These are phyloP conservation scores for Candida pseudoviswanathii DNA, from an alignment of 1,139 yeast genomes.

Conservation along the genomic window DNA sequence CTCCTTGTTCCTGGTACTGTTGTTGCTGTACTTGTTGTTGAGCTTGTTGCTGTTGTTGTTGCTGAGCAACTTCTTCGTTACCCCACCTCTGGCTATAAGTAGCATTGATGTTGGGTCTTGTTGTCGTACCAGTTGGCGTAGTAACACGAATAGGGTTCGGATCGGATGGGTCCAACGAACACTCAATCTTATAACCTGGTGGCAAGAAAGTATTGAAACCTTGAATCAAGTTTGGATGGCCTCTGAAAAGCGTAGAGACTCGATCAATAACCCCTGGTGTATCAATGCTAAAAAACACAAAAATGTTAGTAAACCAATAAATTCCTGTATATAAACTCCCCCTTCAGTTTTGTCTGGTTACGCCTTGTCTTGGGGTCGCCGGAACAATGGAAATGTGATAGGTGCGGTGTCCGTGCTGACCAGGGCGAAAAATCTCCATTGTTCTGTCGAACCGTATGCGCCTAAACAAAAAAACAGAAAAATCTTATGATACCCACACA, in stretches of 20 bases:
- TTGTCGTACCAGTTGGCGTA: conserved; percentile 90
- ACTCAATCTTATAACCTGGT: conserved; percentile 93
- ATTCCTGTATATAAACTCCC: background rate
- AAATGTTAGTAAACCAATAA: conserved; percentile 9
- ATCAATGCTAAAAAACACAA: conserved; percentile 58
- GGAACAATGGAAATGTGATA: conserved; percentile 1
- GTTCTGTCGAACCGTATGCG: background rate
- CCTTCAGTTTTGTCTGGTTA: background rate
- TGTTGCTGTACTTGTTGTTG: conserved; percentile 17
- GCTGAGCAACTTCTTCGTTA: conserved; percentile 14
- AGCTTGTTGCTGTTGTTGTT: conserved; percentile 20
- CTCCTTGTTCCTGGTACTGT: conserved; percentile 21
- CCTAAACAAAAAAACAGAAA: background rate
- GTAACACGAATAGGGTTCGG: conserved; percentile 93
- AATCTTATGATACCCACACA: conserved; percentile 22
- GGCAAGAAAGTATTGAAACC: conserved; percentile 98
- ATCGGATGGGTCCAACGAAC: conserved; percentile 86
- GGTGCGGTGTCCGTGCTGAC: background rate
- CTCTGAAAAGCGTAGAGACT: conserved; percentile 86
- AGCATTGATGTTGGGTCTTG: conserved; percentile 54
- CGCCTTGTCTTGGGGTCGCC: background rate
- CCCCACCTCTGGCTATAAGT: conserved; percentile 29
- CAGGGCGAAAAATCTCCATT: background rate
- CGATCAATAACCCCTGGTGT: conserved; percentile 98
- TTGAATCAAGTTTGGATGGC: conserved; percentile 90